These are phyloP conservation scores for Cladosporium austrohemisphaericum DNA, from an alignment of 2,329 filamentous ascomycete genomes.

Conservation along the genomic window DNA sequence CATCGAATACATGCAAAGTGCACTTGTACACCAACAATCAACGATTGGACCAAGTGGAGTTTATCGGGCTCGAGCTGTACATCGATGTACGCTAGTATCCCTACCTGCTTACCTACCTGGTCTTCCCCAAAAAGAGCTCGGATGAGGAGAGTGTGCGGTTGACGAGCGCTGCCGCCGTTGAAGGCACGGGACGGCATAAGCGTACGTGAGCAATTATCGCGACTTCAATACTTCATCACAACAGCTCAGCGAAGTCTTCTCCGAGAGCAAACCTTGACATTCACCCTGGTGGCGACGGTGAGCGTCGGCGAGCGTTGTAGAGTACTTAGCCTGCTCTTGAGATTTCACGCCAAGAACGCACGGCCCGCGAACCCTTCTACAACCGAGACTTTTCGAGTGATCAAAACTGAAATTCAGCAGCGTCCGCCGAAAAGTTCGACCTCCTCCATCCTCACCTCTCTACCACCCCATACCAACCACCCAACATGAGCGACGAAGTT, in stretches of 20 bases:
- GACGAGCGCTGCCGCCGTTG: no score
- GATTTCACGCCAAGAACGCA: conserved; percentile 9
- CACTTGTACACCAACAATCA: no score
- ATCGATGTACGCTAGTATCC: not conserved
- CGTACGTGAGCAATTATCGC: not conserved
- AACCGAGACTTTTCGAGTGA: conserved; percentile 8
- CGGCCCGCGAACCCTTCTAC: conserved; percentile 6
- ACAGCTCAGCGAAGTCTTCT: not conserved
- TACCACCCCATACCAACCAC: conserved; percentile 13
- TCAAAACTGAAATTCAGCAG: conserved; percentile 4
- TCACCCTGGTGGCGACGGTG: conserved; percentile 7
- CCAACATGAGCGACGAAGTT: conserved; percentile 90
- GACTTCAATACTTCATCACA: not conserved
- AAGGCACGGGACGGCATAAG: no score
- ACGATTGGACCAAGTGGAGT: conserved; percentile 6
- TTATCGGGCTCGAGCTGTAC: not conserved
- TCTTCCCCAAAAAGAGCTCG: no score
- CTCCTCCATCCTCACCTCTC: conserved; percentile 14
- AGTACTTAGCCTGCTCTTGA: no score
- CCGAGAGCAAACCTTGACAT: conserved; percentile 3
- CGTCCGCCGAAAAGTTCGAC: conserved; percentile 3
- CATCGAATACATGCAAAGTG: no score
- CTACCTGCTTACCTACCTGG: no score
- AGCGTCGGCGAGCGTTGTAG: conserved; percentile 2
- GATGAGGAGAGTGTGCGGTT: no score